phyloP scores from a whole-genome alignment of 768 basidiomycete genomes.

The Pisolithus sp. region DNA sequence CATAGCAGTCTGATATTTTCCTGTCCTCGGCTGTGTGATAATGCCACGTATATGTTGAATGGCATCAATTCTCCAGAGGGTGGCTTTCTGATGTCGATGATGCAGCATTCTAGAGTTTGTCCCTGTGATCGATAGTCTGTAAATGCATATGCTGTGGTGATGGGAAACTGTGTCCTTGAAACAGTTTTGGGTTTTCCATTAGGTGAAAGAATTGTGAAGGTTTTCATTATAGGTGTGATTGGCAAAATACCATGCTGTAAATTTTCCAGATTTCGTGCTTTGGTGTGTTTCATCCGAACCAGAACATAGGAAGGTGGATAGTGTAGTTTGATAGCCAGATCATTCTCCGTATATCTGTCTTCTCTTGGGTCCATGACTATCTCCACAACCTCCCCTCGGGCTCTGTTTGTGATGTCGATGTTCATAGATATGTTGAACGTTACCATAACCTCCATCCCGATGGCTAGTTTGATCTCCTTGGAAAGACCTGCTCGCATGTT shows the following conservation, averaged over 20 bases:
- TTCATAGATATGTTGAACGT: too few relatives aligned
- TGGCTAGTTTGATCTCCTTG: too few relatives aligned
- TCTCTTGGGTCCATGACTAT: too few relatives aligned
- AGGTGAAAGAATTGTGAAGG: not conserved
- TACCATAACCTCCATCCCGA: too few relatives aligned
- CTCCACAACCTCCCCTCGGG: too few relatives aligned
- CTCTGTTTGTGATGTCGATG: too few relatives aligned
- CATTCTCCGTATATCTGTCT: too few relatives aligned
- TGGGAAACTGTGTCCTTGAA: slow-evolving; percentile 20
- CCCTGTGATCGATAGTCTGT: slow-evolving; percentile 39
- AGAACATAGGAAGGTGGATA: not conserved
- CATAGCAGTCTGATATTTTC: slow-evolving; percentile 21
- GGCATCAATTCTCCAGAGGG: slow-evolving; percentile 24
- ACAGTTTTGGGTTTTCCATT: not conserved
- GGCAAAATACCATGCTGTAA: not conserved
- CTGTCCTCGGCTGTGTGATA: slow-evolving; percentile 20
- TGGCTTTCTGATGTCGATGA: slow-evolving; percentile 33
- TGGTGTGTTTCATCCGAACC: not conserved
- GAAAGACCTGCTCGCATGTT: too few relatives aligned
- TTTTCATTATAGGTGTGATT: not conserved
- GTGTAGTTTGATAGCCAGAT: too few relatives aligned
- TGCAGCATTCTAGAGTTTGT: slow-evolving; percentile 29
- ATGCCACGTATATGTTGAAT: slow-evolving; percentile 36
- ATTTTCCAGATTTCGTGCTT: not conserved
- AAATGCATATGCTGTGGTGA: slow-evolving; percentile 37